Percentiles rank a stretch among this genome's conserved stretches.
Evolutionary conservation across 495 filamentous ascomycete species (phyloP).

Genomic region (Aspergillus homomorphus): DNA sequence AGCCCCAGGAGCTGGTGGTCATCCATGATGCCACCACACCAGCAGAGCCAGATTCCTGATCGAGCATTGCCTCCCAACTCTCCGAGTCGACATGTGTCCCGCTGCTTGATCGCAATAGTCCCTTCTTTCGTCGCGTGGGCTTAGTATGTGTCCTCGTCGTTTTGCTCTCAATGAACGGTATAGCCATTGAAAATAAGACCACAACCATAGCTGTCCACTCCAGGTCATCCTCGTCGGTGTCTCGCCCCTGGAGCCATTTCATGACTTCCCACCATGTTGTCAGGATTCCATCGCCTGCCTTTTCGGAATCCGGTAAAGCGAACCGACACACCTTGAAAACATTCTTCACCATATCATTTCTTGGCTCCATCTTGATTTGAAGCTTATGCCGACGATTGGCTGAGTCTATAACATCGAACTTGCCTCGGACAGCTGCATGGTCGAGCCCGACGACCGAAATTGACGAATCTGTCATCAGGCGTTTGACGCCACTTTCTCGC

Average conservation of each 20-base stretch:
- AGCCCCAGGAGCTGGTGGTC: conserved; percentile 65
- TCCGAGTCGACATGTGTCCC: conserved; percentile 54
- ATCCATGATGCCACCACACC: conserved; percentile 63
- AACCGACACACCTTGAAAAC: conserved; percentile 60
- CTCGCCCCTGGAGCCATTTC: conserved; percentile 59
- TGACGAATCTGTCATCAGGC: conserved; percentile 50
- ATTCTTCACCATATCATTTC: conserved; percentile 55
- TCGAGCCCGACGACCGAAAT: conserved; percentile 42
- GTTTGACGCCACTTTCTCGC: conserved; percentile 51
- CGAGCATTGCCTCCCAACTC: conserved; percentile 61
- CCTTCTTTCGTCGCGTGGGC: conserved; percentile 45
- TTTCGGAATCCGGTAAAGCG: conserved; percentile 54
- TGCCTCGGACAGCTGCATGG: conserved; percentile 47
- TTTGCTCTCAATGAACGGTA: conserved; percentile 46
- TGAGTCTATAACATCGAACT: conserved; percentile 63
- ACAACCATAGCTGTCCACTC: conserved; percentile 82
- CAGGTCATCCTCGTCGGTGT: conserved; percentile 48
- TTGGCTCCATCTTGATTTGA: conserved; percentile 63
- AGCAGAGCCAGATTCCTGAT: conserved; percentile 53
- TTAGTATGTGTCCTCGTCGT: conserved; percentile 35
- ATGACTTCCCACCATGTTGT: conserved; percentile 74
- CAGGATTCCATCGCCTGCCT: conserved; percentile 61
- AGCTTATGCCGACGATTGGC: conserved; percentile 60
- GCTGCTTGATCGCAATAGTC: conserved; percentile 58
- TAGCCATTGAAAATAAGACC: conserved; percentile 61